Conservation (phyloP, 2,329 filamentous ascomycete species). For the Ambrosiella beaveri region DNA sequence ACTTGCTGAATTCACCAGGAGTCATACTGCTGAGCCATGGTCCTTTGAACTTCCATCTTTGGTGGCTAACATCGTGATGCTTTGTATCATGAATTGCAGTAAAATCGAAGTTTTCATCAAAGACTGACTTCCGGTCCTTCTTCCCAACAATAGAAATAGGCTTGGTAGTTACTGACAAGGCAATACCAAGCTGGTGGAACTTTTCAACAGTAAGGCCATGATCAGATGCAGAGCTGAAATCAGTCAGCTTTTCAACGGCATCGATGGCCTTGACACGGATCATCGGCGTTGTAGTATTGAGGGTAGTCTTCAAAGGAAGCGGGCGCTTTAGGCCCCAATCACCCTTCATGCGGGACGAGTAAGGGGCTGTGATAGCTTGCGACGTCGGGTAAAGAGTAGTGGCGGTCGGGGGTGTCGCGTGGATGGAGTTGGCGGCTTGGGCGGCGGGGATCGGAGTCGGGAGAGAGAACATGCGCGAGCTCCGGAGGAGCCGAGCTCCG, state of each 20-base stretch:
- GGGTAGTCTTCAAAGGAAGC: slow-evolving; percentile 59
- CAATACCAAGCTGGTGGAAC: slow-evolving; percentile 66
- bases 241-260: slow-evolving; percentile 73
- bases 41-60: slow-evolving; percentile 48
- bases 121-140: slow-evolving; percentile 24
- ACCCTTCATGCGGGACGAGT: slow-evolving; percentile 53
- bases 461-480: slow-evolving; percentile 78
- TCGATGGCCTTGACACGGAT: slow-evolving; percentile 66
- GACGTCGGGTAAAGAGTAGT: slow-evolving; percentile 67
- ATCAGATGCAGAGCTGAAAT: slow-evolving; percentile 69
- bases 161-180: slow-evolving; percentile 38
- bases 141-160: slow-evolving; percentile 12
- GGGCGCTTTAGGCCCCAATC: slow-evolving; percentile 90
- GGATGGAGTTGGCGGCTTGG: slow-evolving; percentile 25
- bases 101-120: slow-evolving; percentile 39
- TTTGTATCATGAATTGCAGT: slow-evolving; percentile 26
- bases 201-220: slow-evolving; percentile 68
- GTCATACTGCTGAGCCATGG: slow-evolving; percentile 49
- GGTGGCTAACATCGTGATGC: slow-evolving; percentile 23
- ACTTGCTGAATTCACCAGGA: slow-evolving; percentile 41
- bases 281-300: slow-evolving; percentile 53
- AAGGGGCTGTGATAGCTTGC: slow-evolving; percentile 65
- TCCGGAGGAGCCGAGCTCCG: slow-evolving; percentile 56
- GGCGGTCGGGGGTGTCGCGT: slow-evolving; percentile 23
- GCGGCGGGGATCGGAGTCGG: slow-evolving; percentile 57